Conservation (phyloP, 192 early-diverging fungal genomes). For the Podila verticillata region DNA sequence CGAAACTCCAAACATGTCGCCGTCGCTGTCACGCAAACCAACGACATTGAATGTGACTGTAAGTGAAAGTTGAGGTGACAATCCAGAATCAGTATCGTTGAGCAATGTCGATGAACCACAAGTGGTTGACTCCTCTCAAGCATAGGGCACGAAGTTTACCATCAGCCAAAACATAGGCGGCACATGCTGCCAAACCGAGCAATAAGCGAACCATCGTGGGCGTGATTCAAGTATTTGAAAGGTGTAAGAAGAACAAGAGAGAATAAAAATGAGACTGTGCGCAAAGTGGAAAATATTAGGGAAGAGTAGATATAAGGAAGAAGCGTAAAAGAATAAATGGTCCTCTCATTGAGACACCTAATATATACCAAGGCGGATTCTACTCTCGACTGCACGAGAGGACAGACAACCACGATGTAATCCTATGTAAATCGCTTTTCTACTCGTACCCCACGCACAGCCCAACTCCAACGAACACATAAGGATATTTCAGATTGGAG, state of each 20-base stretch:
- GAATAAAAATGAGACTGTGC: not conserved
- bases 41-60: constrained; percentile 48
- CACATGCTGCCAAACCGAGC: constrained; percentile 41
- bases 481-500: not conserved
- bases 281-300: constrained; percentile 3
- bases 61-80: not conserved
- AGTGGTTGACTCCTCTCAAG: not conserved
- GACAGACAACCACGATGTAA: no score
- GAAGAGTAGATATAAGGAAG: constrained; percentile 12
- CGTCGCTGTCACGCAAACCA: constrained; percentile 13
- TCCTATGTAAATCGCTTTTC: no score
- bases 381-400: not conserved
- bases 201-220: constrained; percentile 38
- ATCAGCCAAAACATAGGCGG: constrained; percentile 38
- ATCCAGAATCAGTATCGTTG: not conserved
- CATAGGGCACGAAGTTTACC: constrained; percentile 11
- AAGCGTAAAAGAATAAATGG: not conserved
- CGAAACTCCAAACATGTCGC: constrained; percentile 24
- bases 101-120: not conserved
- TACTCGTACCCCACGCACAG: no score
- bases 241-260: not conserved
- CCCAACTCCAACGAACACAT: no score
- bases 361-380: not conserved
- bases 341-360: no score
- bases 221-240: not conserved